phyloP scores from a whole-genome alignment of 2,329 filamentous ascomycete species.

The Verticillium nubilum region DNA sequence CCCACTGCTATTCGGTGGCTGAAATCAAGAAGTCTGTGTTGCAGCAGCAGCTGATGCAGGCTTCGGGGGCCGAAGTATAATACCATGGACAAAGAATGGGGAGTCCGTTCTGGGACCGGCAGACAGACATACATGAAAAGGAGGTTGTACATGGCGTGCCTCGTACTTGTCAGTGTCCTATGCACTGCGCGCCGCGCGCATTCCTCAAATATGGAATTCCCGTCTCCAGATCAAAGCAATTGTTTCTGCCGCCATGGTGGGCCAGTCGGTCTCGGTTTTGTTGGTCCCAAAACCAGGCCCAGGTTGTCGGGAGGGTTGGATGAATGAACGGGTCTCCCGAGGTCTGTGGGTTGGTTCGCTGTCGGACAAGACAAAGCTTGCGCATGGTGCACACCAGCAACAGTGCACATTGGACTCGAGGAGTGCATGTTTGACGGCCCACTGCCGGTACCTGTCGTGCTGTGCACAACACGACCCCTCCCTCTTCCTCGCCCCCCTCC shows the following conservation, averaged over 20 bases:
- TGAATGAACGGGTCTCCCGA: background rate
- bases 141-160: background rate
- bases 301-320: background rate
- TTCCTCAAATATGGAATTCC: no score
- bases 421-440: no score
- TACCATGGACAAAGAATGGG: background rate
- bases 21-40: background rate
- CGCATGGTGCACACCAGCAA: background rate
- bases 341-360: background rate
- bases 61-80: background rate
- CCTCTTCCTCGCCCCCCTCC: no score
- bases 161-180: background rate
- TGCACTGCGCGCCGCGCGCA: no score
- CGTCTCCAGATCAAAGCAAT: background rate
- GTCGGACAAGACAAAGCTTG: background rate
- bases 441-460: background rate
- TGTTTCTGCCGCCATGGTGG: background rate
- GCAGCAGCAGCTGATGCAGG: background rate
- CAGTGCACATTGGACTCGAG: background rate
- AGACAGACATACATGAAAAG: background rate
- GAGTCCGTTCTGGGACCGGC: background rate
- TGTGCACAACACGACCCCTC: background rate
- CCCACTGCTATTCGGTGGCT: background rate
- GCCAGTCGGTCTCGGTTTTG: background rate
- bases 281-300: background rate